Conservation (phyloP, 23 red algal genomes). For the Gracilaria domingensis region DNA sequence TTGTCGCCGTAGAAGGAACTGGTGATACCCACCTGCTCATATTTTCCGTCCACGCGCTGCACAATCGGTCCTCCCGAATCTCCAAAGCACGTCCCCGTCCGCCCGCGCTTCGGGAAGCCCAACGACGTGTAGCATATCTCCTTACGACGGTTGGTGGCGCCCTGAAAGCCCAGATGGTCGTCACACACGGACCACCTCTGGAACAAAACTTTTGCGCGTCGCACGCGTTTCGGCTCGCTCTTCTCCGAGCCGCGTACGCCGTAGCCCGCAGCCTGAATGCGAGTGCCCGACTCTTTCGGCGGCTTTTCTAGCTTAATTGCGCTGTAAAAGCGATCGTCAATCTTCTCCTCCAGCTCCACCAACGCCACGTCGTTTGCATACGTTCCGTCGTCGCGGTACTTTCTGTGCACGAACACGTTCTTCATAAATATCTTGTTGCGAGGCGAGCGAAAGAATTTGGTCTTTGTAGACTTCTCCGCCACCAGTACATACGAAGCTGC, state of each 20-base stretch:
- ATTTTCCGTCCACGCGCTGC: background rate
- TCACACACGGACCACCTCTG: constrained; percentile 39
- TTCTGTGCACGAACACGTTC: constrained; percentile 43
- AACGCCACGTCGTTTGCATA: constrained; percentile 43
- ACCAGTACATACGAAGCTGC: constrained; percentile 35
- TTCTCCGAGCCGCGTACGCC: constrained; percentile 5
- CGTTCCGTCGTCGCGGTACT: constrained; percentile 13
- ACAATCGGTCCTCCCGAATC: constrained; percentile 51
- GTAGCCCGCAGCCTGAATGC: constrained; percentile 28
- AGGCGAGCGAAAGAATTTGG: constrained; percentile 19
- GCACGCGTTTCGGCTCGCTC: background rate
- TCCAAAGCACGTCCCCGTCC: constrained; percentile 48
- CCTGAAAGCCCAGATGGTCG: constrained; percentile 13
- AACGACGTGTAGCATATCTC: constrained; percentile 45
- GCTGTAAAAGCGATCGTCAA: background rate
- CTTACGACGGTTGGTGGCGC: background rate
- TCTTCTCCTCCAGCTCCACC: constrained; percentile 7
- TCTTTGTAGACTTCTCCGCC: constrained; percentile 14
- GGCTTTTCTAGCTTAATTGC: background rate
- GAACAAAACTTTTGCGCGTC: constrained; percentile 4
- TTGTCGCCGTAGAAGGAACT: constrained; percentile 34
- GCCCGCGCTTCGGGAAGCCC: constrained; percentile 22
- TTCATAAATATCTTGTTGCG: constrained; percentile 49
- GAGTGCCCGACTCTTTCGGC: background rate
- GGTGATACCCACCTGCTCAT: constrained; percentile 44